Conservation (phyloP, 257 asterid species). For the Vinca minor region DNA sequence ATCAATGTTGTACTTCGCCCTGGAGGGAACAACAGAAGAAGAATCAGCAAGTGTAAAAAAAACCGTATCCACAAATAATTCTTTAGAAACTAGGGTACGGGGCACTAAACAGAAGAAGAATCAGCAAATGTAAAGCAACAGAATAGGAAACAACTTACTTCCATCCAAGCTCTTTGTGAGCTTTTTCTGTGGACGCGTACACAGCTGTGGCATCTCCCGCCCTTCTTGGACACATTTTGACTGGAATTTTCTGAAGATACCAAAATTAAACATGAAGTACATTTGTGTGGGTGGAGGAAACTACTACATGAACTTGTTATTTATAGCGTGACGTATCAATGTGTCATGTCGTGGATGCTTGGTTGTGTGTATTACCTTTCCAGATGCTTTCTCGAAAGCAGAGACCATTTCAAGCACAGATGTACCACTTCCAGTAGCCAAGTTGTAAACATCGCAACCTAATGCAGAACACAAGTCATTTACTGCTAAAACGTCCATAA, state of each 20-base stretch:
- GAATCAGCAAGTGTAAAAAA: too few species aligned
- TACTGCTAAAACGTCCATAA: background rate
- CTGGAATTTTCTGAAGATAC: conserved; percentile 52
- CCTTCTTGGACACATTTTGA: conserved; percentile 79
- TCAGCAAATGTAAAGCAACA: background rate
- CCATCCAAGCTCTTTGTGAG: conserved; percentile 82
- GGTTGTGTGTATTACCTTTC: conserved; percentile 41
- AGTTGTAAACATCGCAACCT: conserved; percentile 86
- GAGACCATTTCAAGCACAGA: conserved; percentile 91
- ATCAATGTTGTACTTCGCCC: conserved; percentile 81
- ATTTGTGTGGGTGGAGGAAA: background rate
- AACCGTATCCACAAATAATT: too few species aligned
- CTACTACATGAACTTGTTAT: background rate
- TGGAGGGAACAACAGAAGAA: too few species aligned
- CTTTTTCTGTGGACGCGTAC: conserved; percentile 79
- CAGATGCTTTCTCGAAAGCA: conserved; percentile 78
- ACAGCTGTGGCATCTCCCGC: conserved; percentile 93
- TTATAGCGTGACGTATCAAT: background rate
- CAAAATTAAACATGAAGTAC: background rate
- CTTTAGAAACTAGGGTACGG: too few species aligned
- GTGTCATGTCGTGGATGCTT: too few species aligned
- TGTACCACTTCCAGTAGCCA: conserved; percentile 89
- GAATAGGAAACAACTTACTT: conserved; percentile 43
- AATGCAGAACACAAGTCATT: background rate
- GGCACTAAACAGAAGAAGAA: too few species aligned